Conservation (phyloP, 768 basidiomycete species). For the Xerocomus spinulosus region DNA sequence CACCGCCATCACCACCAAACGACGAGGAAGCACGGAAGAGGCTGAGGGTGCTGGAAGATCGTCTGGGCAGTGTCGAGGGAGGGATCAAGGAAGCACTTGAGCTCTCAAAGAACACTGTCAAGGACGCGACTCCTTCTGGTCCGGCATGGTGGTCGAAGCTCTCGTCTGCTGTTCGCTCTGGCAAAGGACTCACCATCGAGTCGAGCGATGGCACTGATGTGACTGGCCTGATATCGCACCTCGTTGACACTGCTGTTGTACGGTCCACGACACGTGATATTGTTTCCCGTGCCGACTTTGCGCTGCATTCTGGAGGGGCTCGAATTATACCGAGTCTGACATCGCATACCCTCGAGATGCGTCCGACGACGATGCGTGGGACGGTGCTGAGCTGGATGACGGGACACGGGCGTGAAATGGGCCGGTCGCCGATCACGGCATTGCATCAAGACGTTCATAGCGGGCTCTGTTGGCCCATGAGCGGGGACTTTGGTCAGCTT, state of each 20-base stretch:
- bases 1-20: conserved; percentile 19
- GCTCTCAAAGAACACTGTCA: conserved; percentile 45
- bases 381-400: conserved; percentile 54
- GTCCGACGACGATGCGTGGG: conserved; percentile 44
- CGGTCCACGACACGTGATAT: conserved; percentile 66
- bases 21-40: conserved; percentile 58
- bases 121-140: conserved; percentile 35
- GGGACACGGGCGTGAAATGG: conserved; percentile 57
- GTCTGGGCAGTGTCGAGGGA: conserved; percentile 56
- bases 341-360: conserved; percentile 68
- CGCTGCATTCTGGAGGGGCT: conserved; percentile 78
- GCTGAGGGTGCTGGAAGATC: conserved; percentile 56
- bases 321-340: conserved; percentile 80
- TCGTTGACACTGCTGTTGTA: conserved; percentile 74
- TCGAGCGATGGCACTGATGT: conserved; percentile 71
- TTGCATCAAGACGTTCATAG: conserved; percentile 81
- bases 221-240: conserved; percentile 61
- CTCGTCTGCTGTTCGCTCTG: conserved; percentile 41
- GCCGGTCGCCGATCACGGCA: conserved; percentile 80
- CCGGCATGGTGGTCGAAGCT: conserved; percentile 74
- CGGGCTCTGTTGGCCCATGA: conserved; percentile 94
- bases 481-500: conserved; percentile 70
- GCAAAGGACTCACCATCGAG: conserved; percentile 57
- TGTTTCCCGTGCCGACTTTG: conserved; percentile 81
- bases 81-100: conserved; percentile 72